These are phyloP conservation scores for Galeopsis tetrahit DNA, from an alignment of 257 asterid species.

Conservation along the genomic window DNA sequence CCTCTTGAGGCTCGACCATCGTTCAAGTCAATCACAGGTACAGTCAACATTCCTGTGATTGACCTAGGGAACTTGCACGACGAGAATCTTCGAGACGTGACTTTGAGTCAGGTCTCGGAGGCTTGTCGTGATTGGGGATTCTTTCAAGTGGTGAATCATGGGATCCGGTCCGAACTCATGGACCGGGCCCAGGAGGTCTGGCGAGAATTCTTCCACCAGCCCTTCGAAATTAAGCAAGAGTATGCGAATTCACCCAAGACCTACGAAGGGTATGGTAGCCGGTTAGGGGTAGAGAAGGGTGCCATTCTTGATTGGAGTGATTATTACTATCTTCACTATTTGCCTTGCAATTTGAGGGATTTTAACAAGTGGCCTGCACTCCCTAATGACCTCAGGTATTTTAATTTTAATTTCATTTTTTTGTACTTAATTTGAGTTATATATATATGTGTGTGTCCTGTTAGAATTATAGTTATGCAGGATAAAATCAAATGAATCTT, in stretches of 20 bases:
- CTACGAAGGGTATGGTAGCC: conserved; percentile 90
- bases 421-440: neutral
- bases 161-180: conserved; percentile 60
- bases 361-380: conserved; percentile 76
- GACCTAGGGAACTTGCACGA: conserved; percentile 47
- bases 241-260: conserved; percentile 76
- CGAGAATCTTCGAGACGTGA: conserved; percentile 12
- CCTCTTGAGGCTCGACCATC: conserved; percentile 51
- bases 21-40: neutral
- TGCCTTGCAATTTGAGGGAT: conserved; percentile 69
- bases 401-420: neutral
- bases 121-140: conserved; percentile 85
- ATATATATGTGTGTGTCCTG: neutral
- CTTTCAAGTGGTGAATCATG: conserved; percentile 84
- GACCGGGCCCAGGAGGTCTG: conserved; percentile 67
- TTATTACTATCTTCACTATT: conserved; percentile 75
- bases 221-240: conserved; percentile 63
- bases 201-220: conserved; percentile 72
- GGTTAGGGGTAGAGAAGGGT: conserved; percentile 80
- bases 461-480: too few relatives aligned
- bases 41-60: conserved; percentile 53
- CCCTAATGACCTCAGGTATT: conserved; percentile 66
- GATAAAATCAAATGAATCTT: neutral
- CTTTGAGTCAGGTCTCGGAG: conserved; percentile 41
- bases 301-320: conserved; percentile 96